These are phyloP conservation scores for Fusarium udum DNA, from an alignment of 2,329 filamentous ascomycete genomes.

Conservation along the genomic window DNA sequence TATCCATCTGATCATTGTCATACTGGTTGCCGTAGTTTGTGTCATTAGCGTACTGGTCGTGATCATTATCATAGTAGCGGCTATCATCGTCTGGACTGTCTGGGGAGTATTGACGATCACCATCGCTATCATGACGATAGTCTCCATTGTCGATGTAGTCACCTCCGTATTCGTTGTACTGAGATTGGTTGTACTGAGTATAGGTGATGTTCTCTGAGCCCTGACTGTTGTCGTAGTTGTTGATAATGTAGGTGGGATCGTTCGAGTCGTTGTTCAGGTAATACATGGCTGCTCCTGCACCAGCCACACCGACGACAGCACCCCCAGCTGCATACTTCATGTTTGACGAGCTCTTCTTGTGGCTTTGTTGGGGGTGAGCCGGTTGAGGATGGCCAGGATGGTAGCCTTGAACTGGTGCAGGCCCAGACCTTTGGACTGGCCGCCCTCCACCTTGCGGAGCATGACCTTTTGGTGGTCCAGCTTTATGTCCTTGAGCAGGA, in stretches of 20 bases:
- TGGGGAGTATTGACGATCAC: neutral
- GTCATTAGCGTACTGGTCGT: neutral
- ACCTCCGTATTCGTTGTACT: neutral
- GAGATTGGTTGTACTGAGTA: neutral
- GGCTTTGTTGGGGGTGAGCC: neutral
- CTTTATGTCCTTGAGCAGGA: neutral
- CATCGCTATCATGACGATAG: neutral
- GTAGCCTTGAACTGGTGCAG: neutral
- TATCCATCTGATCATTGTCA: neutral
- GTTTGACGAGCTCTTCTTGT: slow-evolving; percentile 2
- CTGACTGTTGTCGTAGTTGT: slow-evolving; percentile 8
- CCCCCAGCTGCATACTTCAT: slow-evolving; percentile 2
- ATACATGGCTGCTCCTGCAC: neutral
- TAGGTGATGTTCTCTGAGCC: neutral
- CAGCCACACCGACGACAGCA: neutral
- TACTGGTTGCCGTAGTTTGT: neutral
- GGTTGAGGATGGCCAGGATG: neutral
- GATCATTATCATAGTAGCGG: neutral
- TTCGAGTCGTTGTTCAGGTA: slow-evolving; percentile 4
- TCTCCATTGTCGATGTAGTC: neutral
- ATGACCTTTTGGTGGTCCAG: neutral
- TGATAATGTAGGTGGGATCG: slow-evolving; percentile 9
- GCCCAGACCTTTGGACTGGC: neutral
- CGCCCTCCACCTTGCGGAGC: neutral
- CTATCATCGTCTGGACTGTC: neutral